Base-by-base conservation (phyloP, 805 yeast species). In the Saccharomyces eubayanus region DNA sequence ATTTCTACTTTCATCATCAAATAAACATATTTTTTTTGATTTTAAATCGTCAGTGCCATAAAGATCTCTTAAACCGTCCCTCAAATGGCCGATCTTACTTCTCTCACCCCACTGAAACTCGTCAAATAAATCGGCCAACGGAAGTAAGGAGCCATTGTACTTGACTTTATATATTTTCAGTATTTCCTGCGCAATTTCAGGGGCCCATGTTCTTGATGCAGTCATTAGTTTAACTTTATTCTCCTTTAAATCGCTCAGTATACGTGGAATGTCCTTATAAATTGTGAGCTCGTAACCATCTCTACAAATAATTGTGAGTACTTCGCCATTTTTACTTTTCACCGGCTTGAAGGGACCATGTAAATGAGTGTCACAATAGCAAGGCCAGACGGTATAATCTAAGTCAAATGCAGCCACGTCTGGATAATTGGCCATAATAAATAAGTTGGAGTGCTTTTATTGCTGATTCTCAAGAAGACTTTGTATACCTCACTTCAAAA, bases 201-300 rank as follows among this genome's bases (percentile, higher is more conserved):
- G 96, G 1, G 89, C 80, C 56, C 81, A 80, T 0, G 97, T 89
- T 59, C 96, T 74, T 28, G 92, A 84, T 0, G 96, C 96, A 3
- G 85, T 82, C 29, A 85, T 77, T 1, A 87, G 76, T 31, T 66
- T 69, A 6, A 84, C 82, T 3, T 66, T 72, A 20, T 80, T 70
- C 0, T 69, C 69, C 30, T 70, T 68, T 53, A 89, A 69, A 53
- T 81, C 84, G 11, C 65, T 62, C 14, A 89, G 69, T 9, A 89
- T 84, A 12, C 72, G 75, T 10, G 81, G 82, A 20, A 89, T 92
- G 58, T 89, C 96, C 24, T 72, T 73, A 65, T 81, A 89, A 50
- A 89, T 77, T 0, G 80, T 65, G 14, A 87, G 70, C 46, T 75
- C 71, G 59, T 72, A 80, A 0, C 89, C 89, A 54, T 74, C 58